Base-by-base conservation (phyloP, 2,329 filamentous ascomycete genomes). In the Neonectria magnoliae region DNA sequence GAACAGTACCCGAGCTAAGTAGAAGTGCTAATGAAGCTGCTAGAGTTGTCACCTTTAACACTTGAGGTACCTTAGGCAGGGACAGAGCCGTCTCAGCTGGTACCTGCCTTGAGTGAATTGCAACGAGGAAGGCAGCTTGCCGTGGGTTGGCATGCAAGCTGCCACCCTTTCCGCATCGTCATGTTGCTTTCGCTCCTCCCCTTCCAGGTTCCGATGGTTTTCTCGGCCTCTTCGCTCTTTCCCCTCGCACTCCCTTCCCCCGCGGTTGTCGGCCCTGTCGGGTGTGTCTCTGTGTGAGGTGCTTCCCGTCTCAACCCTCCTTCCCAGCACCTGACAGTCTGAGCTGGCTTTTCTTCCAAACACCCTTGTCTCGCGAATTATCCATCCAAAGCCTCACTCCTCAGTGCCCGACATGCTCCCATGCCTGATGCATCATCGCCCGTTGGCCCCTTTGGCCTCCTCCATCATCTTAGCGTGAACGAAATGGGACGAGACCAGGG, bases 371-470 rank as follows among this genome's bases (percentile, higher is more conserved):
- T 59, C 16, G 5, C 54, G 54, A 59, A 45, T 51, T 51, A 33
- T 33, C 48, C 44, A 51, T 56, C 57, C 48, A 38, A 36, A 59
- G 54, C 56, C 61, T 73, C 71, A 66, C 63, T 72, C 56, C 61
- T 73, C 71, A 66, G 64, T 72, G 71, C 71, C 71, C 71, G 70
- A 73, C 68, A 62, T 63, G 36, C 51, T 68, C 65, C 58, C 71
- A 42, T 72, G 72, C 70, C 72, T 71, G 72, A 74, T 71, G 71
- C 71, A 74, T 74, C 71, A 68, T 69, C 67, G 70, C 71, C 71
- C 68, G 63, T 68, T 63, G 59, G 51, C 64, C 48, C 44, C 65
- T 66, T 73, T 53, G 41, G 55, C 50, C 53, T 41, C 53, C 42
- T 31, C 51, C 50, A 61, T 64, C 65, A 67, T 52, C 68, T 65